Percentiles rank a stretch among this genome's conserved stretches.
Evolutionary conservation across 148 eudicot species (phyloP).

Genomic region (Cornus suecica): DNA sequence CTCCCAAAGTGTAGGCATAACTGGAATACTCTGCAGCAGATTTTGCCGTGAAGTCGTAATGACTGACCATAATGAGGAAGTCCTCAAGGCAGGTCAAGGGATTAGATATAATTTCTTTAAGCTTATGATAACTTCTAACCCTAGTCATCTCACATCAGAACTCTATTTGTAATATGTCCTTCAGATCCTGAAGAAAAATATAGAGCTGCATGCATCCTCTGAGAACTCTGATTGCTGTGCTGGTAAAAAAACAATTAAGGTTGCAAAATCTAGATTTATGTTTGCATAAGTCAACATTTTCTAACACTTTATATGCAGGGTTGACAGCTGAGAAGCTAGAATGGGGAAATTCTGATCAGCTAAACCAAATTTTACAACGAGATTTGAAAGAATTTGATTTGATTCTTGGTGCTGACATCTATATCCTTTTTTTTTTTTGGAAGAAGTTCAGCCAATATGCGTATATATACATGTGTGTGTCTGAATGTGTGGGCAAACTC

Average conservation of each 20-base stretch:
- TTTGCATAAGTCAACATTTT: constrained; percentile 8
- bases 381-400: constrained; percentile 81
- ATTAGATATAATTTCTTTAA: neutral
- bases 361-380: constrained; percentile 43
- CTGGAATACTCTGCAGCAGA: constrained; percentile 81
- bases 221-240: constrained; percentile 37
- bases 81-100: constrained; percentile 70
- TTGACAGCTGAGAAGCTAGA: constrained; percentile 71
- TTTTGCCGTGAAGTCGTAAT: constrained; percentile 68
- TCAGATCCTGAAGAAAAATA: constrained; percentile 77
- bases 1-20: constrained; percentile 48
- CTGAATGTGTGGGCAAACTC: neutral
- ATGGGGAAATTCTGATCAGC: constrained; percentile 76
- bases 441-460: neutral
- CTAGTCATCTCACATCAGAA: constrained; percentile 1
- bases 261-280: constrained; percentile 12
- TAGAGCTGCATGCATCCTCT: constrained; percentile 60
- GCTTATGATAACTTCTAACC: neutral
- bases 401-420: constrained; percentile 96
- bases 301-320: constrained; percentile 31
- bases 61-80: constrained; percentile 91
- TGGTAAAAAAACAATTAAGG: constrained; percentile 46
- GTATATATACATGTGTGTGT: neutral
- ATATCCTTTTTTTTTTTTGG: constrained; percentile 52
- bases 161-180: constrained; percentile 4